Conservation (phyloP, 2,329 filamentous ascomycete genomes). For the Colletotrichum nymphaeae region DNA sequence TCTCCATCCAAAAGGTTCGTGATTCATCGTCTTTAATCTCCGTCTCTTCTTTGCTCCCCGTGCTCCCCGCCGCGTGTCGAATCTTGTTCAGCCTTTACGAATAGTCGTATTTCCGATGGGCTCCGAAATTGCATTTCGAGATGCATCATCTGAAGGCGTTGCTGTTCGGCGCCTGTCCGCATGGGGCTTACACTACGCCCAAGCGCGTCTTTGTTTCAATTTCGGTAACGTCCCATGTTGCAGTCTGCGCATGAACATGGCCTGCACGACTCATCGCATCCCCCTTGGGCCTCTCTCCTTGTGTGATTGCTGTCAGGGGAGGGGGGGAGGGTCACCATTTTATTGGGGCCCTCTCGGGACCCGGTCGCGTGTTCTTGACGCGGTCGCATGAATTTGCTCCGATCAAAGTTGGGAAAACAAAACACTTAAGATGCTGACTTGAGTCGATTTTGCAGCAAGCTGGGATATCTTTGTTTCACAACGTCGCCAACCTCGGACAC, state of each 20-base stretch:
- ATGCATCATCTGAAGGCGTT: constrained; percentile 35
- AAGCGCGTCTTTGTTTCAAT: constrained; percentile 35
- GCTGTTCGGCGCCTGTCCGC: constrained; percentile 29
- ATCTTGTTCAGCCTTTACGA: neutral
- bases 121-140: constrained; percentile 34
- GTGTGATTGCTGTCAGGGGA: constrained; percentile 30
- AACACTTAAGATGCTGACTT: constrained; percentile 37
- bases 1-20: constrained; percentile 19
- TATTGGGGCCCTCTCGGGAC: constrained; percentile 26
- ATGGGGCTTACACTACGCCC: constrained; percentile 27
- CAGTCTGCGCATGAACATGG: constrained; percentile 34
- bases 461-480: constrained; percentile 36
- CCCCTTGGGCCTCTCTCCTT: constrained; percentile 24
- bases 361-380: constrained; percentile 34
- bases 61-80: neutral
- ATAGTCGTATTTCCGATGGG: constrained; percentile 28
- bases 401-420: constrained; percentile 36
- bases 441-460: constrained; percentile 31
- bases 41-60: constrained; percentile 1
- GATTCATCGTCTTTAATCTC: constrained; percentile 16
- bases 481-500: constrained; percentile 29
- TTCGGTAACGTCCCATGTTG: constrained; percentile 37
- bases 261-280: constrained; percentile 33
- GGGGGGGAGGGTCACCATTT: constrained; percentile 9
- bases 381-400: constrained; percentile 35